Conservation (phyloP, 2,329 filamentous ascomycete genomes). For the Xylaria sp. region DNA sequence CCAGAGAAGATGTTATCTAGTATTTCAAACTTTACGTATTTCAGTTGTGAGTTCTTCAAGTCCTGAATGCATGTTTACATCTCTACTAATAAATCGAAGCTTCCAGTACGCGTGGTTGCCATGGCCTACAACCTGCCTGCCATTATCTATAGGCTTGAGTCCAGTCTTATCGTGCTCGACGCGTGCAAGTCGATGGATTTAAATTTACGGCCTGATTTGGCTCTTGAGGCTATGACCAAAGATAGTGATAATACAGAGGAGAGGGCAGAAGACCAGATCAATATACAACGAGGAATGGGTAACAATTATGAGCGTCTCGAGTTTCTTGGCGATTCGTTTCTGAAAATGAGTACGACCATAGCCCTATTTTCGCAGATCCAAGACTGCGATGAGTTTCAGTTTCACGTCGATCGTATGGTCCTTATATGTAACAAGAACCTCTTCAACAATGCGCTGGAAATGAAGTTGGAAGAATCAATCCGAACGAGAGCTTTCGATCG, state of each 20-base stretch:
- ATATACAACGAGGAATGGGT: conserved; percentile 87
- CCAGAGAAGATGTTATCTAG: conserved; percentile 70
- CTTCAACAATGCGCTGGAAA: conserved; percentile 77
- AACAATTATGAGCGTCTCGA: conserved; percentile 95
- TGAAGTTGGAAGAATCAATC: conserved; percentile 77
- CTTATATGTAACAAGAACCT: conserved; percentile 93
- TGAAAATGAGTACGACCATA: conserved; percentile 96
- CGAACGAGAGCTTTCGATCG: conserved; percentile 85
- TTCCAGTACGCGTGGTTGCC: conserved; percentile 75
- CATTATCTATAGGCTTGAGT: conserved; percentile 85
- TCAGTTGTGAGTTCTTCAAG: conserved; percentile 71
- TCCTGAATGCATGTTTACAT: background rate
- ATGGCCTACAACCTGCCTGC: conserved; percentile 83
- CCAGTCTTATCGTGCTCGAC: conserved; percentile 82
- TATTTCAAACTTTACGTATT: conserved; percentile 79
- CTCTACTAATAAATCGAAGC: conserved; percentile 56
- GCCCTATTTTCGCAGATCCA: conserved; percentile 82
- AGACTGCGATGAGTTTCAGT: conserved; percentile 83
- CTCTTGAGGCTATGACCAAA: conserved; percentile 91
- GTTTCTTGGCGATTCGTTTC: conserved; percentile 90
- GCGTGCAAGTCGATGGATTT: conserved; percentile 75
- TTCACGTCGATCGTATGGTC: conserved; percentile 90
- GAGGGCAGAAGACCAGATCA: conserved; percentile 72
- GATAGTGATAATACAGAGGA: conserved; percentile 88
- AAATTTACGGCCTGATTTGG: conserved; percentile 72